Evolutionary conservation across 1,284 basidiomycete genomes (phyloP), one percentile per base, ranked within the genome.

Genomic region (Microbotryomycetes sp.): DNA sequence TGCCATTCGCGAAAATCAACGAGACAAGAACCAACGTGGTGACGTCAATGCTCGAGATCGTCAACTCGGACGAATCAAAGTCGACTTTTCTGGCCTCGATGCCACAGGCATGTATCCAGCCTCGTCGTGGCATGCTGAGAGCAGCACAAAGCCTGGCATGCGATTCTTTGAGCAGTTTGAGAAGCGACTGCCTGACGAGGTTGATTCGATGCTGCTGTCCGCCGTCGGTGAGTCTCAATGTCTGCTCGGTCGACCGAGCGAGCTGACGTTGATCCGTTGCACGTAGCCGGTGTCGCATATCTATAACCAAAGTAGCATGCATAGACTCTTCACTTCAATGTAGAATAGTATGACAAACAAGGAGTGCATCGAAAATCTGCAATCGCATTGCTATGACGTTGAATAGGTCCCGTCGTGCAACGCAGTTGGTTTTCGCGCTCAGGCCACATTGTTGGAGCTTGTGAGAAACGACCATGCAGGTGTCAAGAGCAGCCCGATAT

Each of bases 51-150:
- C 5, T 4, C 57, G 46, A 51, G 81, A 83, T 2, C 73, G 76
- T 4, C 84, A 86, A 67, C 82, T 91, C 61, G 82, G 79, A 14
- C 75, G 76, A 49, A 89, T 92, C 75, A 81, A 88, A 73, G 80
- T 83, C 61, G 81, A 83, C 77, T 92, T 88, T 88, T 81, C 81
- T 63, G 81, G 89, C 86, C 74, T 82, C 87, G 59, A 70, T 60
- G 51, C 66, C n/a, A 71, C 70, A 36, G 63, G 70, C 22, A 71
- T 73, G 67, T 66, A 62, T 53, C 65, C 65, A 2, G 66, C 67
- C 9, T 56, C 52, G 4, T 28, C 57, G 19, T 47, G 57, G 30
- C 54, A 54, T 2, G 62, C 46, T 4, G 65, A 58, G 28, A 26
- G 52, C 28, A 15, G 25, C 32, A 28, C 29, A 26, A 65, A 65